These are phyloP conservation scores for Umbilicus rupestris DNA, from an alignment of 164 flowering plant genomes.

Conservation along the genomic window DNA sequence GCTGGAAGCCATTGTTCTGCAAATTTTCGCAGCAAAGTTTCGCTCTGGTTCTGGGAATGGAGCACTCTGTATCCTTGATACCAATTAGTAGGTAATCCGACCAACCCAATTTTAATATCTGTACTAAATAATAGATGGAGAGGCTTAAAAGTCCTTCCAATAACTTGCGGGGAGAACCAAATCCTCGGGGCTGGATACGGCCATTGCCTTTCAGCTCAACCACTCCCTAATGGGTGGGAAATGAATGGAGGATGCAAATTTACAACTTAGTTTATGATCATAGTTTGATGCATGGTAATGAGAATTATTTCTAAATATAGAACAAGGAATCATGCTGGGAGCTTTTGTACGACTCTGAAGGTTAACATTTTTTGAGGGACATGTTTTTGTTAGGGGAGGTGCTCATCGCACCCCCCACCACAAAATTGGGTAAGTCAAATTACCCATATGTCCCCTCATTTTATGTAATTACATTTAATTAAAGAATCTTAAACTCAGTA, in stretches of 20 bases:
- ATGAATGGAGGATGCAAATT: neutral
- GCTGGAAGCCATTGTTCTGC: neutral
- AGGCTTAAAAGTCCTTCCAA: neutral
- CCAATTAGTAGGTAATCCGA: neutral
- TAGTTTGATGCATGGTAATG: neutral
- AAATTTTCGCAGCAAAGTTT: neutral
- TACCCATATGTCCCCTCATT: no score
- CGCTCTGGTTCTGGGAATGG: neutral
- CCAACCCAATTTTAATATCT: neutral
- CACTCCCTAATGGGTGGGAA: neutral
- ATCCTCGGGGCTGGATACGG: neutral
- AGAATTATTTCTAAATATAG: no score
- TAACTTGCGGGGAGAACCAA: constrained; percentile 2
- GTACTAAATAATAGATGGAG: neutral
- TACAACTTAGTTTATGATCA: neutral
- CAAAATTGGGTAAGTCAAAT: no score
- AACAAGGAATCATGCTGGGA: no score
- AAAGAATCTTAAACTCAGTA: no score
- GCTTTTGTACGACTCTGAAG: no score
- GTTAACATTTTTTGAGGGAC: no score
- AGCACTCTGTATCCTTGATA: neutral
- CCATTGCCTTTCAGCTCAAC: constrained; percentile 6
- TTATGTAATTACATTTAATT: no score
- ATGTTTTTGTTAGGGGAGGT: no score
- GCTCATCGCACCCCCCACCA: no score